Base-by-base conservation (phyloP, 2,329 filamentous ascomycete genomes). In the Verticillium dahliae region DNA sequence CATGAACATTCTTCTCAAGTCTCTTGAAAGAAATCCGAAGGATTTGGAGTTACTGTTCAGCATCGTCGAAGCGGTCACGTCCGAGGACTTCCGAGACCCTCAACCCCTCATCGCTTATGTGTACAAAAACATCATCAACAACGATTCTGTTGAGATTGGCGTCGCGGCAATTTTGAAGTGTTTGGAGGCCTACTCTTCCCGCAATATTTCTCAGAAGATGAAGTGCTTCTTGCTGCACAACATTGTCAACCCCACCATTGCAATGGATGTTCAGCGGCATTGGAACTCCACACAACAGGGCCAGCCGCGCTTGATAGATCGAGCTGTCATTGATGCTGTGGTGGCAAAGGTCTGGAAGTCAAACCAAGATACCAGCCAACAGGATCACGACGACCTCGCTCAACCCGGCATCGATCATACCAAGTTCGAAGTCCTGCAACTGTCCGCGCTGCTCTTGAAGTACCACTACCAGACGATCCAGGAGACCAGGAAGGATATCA, bases 401-500 rank as follows among this genome's bases (percentile, higher is more conserved):
- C 92, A 94, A 69, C 86, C 90, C 39, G 92, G 93, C 13, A 92
- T 98, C 59, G 95, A 99, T 71, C 95, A 98, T 74, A 96, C 93
- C 1, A 85, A 95, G 15, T 97, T 98, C 86, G 96, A 99, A 72
- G 85, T 97, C 10, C 84, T 99, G 56, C 96, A 99, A 73, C 84
- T 98, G 55, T 97, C 95, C 6, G 93, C 95, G 0, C 87, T 99
- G 79, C 81, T 99, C 45, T 89, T 99, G 75, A 99, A 99, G 72
- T 96, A 98, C 70, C 92, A 99, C 70, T 88, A 94, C 69, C 85
- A 86, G 37, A 90, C 92, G 60, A 84, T 99, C 1, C 90, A 96
- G 67, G 95, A 98, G 69, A 89, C 91, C 2, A 88, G 96, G 41
- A 99, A 99, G 75, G 95, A 99, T 66, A 94, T 99, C 65, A 99